Base-by-base conservation (phyloP, 2,329 filamentous ascomycete species). In the Alternaria postmessia region DNA sequence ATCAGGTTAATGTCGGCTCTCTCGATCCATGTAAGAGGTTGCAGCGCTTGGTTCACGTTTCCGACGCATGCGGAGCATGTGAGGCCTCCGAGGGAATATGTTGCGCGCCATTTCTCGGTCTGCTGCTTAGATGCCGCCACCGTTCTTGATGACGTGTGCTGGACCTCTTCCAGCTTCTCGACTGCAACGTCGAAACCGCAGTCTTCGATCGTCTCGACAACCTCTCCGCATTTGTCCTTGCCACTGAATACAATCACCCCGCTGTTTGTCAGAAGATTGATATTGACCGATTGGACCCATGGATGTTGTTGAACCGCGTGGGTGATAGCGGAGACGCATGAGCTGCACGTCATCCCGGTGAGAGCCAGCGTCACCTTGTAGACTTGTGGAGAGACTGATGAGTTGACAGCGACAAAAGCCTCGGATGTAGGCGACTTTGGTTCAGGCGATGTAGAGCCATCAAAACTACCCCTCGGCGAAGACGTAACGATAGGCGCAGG, bases 341-440 rank as follows among this genome's bases (percentile, higher is more conserved):
- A 83, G 58, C 84, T 84, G 69, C 86, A 88, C 2, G 85, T 88
- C 86, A 88, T 88, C n/a, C 86, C 86, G 26, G 79, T 79, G 34
- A 88, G 81, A n/a, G 82, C 80, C 53, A 85, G 74, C 4, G 81
- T 81, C 5, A 80, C 82, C 59, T 69, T 75, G 62, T 66, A 74
- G 11, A 55, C 26, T 8, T 24, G 34, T 9, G 59, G 18, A 7
- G 46, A 11, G 9, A 26, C 46, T n/a, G 56, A 16, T 1, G 59
- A 18, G 20, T 73, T 64, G 7, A 73, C 41, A 7, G 59, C 48
- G n/a, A 74, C 52, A 28, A 76, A 71, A 11, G 51, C 51, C 8
- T 70, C 64, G 9, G 61, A 57, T 5, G 47, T 24, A 14, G 67
- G 61, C 14, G 59, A 64, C n/a, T 49, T 60, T 8, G 66, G 42